Conservation (phyloP, 2,329 filamentous ascomycete genomes). For the Akanthomyces dipterigenus region DNA sequence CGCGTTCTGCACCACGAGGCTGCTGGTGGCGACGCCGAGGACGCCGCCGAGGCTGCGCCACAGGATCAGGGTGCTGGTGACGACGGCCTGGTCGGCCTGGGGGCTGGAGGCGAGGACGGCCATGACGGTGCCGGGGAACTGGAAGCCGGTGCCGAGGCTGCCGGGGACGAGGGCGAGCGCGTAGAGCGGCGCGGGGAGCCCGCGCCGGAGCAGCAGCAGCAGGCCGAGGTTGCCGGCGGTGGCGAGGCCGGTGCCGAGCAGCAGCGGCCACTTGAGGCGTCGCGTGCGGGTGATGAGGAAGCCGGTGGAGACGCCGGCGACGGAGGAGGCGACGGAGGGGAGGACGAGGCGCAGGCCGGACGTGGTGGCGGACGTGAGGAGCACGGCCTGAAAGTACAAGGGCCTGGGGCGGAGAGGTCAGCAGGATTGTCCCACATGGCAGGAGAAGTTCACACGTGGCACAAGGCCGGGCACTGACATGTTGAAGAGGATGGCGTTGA, state of each 20-base stretch:
- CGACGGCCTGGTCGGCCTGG: slow-evolving; percentile 59
- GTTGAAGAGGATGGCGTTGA: slow-evolving; percentile 54
- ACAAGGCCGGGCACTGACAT: slow-evolving; percentile 31
- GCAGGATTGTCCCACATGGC: too few species aligned
- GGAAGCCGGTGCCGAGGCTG: slow-evolving; percentile 54
- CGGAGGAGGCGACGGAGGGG: slow-evolving; percentile 50
- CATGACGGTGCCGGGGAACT: slow-evolving; percentile 59
- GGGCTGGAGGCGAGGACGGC: slow-evolving; percentile 52
- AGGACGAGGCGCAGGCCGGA: slow-evolving; percentile 67
- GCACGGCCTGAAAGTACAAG: slow-evolving; percentile 70
- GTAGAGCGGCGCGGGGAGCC: slow-evolving; percentile 46
- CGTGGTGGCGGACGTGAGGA: slow-evolving; percentile 59
- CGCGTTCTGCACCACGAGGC: slow-evolving; percentile 66
- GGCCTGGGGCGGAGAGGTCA: slow-evolving; percentile 38
- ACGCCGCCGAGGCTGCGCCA: slow-evolving; percentile 68
- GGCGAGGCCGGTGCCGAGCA: slow-evolving; percentile 41
- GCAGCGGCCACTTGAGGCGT: slow-evolving; percentile 52
- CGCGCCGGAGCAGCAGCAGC: slow-evolving; percentile 41
- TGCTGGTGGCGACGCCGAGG: slow-evolving; percentile 65
- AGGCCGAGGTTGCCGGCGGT: slow-evolving; percentile 46
- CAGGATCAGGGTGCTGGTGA: slow-evolving; percentile 62
- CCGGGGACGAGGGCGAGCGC: slow-evolving; percentile 50
- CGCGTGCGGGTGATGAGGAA: slow-evolving; percentile 55
- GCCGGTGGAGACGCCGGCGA: slow-evolving; percentile 50
- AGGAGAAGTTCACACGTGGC: background rate